Percentiles rank a stretch among this genome's conserved stretches.
Conservation (phyloP, 306 rosid species). For the Quercus variabilis region DNA sequence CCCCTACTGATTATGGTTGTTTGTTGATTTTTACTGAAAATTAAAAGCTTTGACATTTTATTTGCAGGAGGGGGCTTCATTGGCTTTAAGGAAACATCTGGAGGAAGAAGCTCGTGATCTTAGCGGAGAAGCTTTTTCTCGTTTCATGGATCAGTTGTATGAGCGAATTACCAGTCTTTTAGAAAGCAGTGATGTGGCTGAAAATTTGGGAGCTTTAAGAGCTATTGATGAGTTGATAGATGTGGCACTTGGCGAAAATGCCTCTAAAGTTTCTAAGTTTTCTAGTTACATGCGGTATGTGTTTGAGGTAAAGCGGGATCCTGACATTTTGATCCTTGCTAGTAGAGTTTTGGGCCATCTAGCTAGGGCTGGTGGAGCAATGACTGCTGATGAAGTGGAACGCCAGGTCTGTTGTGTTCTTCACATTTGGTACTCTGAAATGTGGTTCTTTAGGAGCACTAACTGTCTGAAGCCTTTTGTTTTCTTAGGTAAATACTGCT, state of each 20-base stretch:
- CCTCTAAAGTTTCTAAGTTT: slow-evolving; percentile 85
- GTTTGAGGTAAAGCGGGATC: slow-evolving; percentile 84
- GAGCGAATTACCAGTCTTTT: slow-evolving; percentile 74
- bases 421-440: neutral
- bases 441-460: neutral
- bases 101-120: slow-evolving; percentile 98
- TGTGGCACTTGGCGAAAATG: slow-evolving; percentile 93
- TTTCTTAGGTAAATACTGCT: slow-evolving; percentile 70
- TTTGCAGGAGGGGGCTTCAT: slow-evolving; percentile 74
- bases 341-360: slow-evolving; percentile 95
- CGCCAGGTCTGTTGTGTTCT: slow-evolving; percentile 61
- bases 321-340: slow-evolving; percentile 84
- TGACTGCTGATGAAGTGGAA: slow-evolving; percentile 98
- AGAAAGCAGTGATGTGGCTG: slow-evolving; percentile 77
- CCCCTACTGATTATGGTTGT: neutral
- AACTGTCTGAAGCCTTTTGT: slow-evolving; percentile 18
- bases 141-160: slow-evolving; percentile 92
- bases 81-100: slow-evolving; percentile 74
- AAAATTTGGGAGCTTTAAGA: slow-evolving; percentile 88
- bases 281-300: slow-evolving; percentile 79
- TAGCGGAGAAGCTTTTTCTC: slow-evolving; percentile 84
- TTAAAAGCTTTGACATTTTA: neutral
- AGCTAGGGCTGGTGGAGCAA: slow-evolving; percentile 96
- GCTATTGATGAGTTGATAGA: slow-evolving; percentile 95
- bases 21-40: neutral